Percentiles rank a stretch among this genome's conserved stretches.
Evolutionary conservation across 73 alveolate species (phyloP).

Genomic region (Paramecium caudatum): DNA sequence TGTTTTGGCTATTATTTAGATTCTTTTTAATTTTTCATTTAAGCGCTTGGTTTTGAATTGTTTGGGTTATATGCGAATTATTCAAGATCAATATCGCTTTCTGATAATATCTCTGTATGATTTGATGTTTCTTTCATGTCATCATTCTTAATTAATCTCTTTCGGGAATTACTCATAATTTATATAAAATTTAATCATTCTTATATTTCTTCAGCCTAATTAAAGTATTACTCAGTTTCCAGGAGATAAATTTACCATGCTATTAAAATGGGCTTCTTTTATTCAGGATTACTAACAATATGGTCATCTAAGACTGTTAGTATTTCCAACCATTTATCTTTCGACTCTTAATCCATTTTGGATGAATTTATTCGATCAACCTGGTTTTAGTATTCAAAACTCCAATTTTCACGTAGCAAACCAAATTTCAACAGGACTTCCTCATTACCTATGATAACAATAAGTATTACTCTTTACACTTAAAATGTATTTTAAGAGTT

Average conservation of each 20-base stretch:
- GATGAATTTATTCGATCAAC: neutral
- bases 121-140: neutral
- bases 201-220: conserved; percentile 13
- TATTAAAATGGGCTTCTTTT: conserved; percentile 2
- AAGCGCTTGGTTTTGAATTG: neutral
- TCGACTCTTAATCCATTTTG: neutral
- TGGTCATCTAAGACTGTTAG: neutral
- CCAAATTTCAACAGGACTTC: conserved; percentile 13
- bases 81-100: neutral
- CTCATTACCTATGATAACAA: neutral
- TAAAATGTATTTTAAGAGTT: conserved; percentile 52
- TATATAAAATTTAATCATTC: conserved; percentile 12
- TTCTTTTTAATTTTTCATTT: neutral
- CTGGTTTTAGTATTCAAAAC: neutral
- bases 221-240: neutral
- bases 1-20: neutral
- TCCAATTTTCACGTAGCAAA: neutral
- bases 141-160: conserved; percentile 25
- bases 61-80: neutral
- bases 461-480: neutral
- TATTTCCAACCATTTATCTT: conserved; percentile 1
- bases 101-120: conserved; percentile 5
- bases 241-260: neutral
- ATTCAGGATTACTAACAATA: neutral
- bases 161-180: conserved; percentile 62